A percentile compares a stretch with the other conserved stretches of the same genome.
phyloP scores from a whole-genome alignment of 208 protist species.

The Wallacemonas rigidus region DNA sequence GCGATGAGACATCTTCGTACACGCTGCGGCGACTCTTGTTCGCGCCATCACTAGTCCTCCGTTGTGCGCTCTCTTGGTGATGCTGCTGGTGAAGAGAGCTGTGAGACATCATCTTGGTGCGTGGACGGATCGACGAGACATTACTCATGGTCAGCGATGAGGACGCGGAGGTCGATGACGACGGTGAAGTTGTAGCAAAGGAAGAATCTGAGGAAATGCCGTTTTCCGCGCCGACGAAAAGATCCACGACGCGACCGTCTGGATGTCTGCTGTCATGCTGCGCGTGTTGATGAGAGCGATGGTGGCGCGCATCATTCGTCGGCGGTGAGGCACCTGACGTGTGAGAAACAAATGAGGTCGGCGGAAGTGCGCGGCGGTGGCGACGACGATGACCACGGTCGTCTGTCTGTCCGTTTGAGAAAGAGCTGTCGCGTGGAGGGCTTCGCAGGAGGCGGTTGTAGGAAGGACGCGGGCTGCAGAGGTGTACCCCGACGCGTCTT shows the following conservation, averaged over 20 bases:
- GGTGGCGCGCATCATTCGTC: no score
- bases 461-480: background rate
- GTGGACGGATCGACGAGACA: conserved; percentile 2
- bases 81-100: background rate
- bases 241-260: background rate
- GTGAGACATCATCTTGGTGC: background rate
- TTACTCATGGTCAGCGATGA: background rate
- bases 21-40: no score
- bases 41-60: no score
- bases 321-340: no score
- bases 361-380: no score
- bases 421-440: background rate
- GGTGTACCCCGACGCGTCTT: background rate
- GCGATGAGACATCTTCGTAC: no score
- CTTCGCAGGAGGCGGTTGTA: conserved; percentile 3
- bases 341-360: no score
- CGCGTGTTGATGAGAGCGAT: no score
- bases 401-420: no score
- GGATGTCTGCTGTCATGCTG: no score
- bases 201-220: background rate
- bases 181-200: background rate
- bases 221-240: background rate
- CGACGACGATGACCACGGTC: no score
- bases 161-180: background rate
- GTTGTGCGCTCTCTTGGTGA: no score